Evolutionary conservation across 176 grass and related monocot genomes (phyloP).

Genomic region (Triticum timopheevii): DNA sequence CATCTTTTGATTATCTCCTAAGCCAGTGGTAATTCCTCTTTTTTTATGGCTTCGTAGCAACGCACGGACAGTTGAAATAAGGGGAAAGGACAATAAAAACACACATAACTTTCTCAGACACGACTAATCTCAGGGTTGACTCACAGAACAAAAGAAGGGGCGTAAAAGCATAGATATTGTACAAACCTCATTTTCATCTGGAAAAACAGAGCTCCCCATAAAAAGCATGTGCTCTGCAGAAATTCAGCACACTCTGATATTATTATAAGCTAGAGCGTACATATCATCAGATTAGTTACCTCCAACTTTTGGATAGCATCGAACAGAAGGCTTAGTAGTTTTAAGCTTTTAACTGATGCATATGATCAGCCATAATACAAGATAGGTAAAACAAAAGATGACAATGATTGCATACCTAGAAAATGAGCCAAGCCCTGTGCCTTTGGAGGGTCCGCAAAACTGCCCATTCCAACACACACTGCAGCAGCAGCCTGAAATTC

Average conservation of each 20-base stretch:
- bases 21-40: too few species aligned
- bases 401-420: slow-evolving; percentile 63
- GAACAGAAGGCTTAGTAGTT: slow-evolving; percentile 16
- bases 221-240: slow-evolving; percentile 99
- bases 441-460: slow-evolving; percentile 78
- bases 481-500: slow-evolving; percentile 80
- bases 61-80: neutral
- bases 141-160: neutral
- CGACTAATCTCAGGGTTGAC: neutral
- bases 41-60: too few species aligned
- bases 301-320: slow-evolving; percentile 12
- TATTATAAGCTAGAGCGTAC: neutral
- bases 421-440: slow-evolving; percentile 93
- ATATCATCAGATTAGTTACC: slow-evolving; percentile 13
- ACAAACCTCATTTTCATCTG: slow-evolving; percentile 98
- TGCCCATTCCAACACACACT: slow-evolving; percentile 92
- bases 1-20: too few species aligned
- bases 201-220: slow-evolving; percentile 98
- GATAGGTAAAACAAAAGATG: slow-evolving; percentile 14
- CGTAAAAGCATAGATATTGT: slow-evolving; percentile 2
- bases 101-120: slow-evolving; percentile 13
- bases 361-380: neutral
- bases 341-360: slow-evolving; percentile 6
- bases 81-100: neutral
- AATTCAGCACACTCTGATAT: slow-evolving; percentile 9